phyloP scores from a whole-genome alignment of 2,329 filamentous ascomycete species.

The Shiraia bambusicola region DNA sequence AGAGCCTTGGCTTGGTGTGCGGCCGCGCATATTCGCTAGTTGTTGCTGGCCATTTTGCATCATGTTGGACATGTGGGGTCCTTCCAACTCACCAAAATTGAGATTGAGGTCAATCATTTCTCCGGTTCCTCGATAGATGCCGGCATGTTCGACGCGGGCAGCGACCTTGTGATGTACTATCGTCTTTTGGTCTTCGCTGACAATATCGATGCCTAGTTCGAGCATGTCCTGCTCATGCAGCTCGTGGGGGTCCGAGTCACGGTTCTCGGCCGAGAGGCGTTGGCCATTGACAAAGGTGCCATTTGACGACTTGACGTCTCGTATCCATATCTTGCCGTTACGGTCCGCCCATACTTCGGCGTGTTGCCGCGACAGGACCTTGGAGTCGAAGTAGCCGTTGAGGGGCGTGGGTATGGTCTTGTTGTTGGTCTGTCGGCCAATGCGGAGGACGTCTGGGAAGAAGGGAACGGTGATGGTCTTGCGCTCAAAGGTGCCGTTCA shows the following conservation, averaged over 20 bases:
- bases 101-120: conserved; percentile 86
- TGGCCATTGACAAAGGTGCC: conserved; percentile 96
- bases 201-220: conserved; percentile 96
- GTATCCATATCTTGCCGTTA: conserved; percentile 86
- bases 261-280: conserved; percentile 87
- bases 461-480: conserved; percentile 95
- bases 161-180: conserved; percentile 98
- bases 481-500: conserved; percentile 95
- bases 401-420: conserved; percentile 88
- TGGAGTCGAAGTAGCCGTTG: conserved; percentile 98
- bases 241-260: conserved; percentile 94
- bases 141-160: conserved; percentile 93
- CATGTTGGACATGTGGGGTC: conserved; percentile 69
- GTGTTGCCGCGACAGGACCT: conserved; percentile 93
- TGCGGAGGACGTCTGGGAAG: conserved; percentile 88
- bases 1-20: conserved; percentile 58
- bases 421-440: conserved; percentile 94
- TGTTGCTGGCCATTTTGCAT: conserved; percentile 66
- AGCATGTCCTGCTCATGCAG: conserved; percentile 87
- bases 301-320: conserved; percentile 97
- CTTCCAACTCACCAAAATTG: conserved; percentile 89
- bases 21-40: conserved; percentile 65
- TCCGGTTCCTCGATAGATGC: conserved; percentile 67
- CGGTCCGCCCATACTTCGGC: conserved; percentile 92
- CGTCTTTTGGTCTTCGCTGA: conserved; percentile 97